Evolutionary conservation across 371 early-diverging fungal species (phyloP).

Genomic region (Mucor velutinosus): DNA sequence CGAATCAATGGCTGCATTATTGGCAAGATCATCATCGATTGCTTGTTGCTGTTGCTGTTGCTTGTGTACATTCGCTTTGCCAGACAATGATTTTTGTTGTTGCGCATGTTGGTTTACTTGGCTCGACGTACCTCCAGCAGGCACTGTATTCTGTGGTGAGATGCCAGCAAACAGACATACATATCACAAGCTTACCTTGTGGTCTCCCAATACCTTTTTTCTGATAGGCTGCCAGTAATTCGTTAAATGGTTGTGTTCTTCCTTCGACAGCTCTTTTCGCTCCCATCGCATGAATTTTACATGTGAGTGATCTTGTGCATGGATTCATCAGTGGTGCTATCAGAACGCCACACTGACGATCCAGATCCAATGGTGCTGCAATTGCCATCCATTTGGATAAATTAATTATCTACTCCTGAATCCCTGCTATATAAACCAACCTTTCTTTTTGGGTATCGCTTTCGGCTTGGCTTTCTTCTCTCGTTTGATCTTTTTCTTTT

Average conservation of each 20-base stretch:
- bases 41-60: conserved; percentile 8
- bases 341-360: conserved; percentile 82
- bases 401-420: not conserved
- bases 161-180: too few species aligned
- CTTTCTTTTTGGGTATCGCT: conserved; percentile 32
- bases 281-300: conserved; percentile 86
- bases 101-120: not conserved
- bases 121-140: not conserved
- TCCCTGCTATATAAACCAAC: not conserved
- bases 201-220: conserved; percentile 60
- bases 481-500: conserved; percentile 44
- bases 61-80: not conserved
- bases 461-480: conserved; percentile 37
- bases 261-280: conserved; percentile 79
- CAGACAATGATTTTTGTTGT: not conserved
- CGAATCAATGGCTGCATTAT: conserved; percentile 47
- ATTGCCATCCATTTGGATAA: not conserved
- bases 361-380: conserved; percentile 71
- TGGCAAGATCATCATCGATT: conserved; percentile 3
- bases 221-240: conserved; percentile 69
- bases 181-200: conserved; percentile 38
- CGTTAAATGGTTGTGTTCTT: conserved; percentile 75
- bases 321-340: conserved; percentile 56
- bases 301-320: conserved; percentile 81
- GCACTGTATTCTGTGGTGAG: not conserved